These are phyloP conservation scores for Oryza glumipatula DNA, from an alignment of 176 grass and related monocot genomes.

Conservation along the genomic window DNA sequence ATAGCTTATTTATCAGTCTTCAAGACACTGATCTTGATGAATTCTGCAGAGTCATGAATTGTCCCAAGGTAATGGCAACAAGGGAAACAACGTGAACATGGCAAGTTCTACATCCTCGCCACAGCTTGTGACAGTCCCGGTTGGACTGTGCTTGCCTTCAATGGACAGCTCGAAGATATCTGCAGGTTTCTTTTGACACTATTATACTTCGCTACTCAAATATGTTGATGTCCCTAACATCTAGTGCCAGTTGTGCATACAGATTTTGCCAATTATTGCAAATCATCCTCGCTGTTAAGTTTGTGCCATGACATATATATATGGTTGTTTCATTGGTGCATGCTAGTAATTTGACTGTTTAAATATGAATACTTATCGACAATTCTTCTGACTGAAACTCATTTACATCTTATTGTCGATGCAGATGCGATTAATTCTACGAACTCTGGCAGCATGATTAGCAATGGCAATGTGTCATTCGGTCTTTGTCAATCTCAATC, in stretches of 20 bases:
- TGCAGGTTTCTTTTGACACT: constrained; percentile 40
- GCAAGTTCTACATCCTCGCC: constrained; percentile 29
- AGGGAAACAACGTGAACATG: constrained; percentile 26
- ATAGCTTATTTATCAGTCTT: not conserved
- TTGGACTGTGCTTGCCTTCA: constrained; percentile 55
- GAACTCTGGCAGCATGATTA: constrained; percentile 17
- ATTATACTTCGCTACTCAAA: constrained; percentile 27
- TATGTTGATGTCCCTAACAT: constrained; percentile 27
- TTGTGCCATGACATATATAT: not conserved
- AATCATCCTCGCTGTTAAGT: not conserved
- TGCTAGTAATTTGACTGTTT: not conserved
- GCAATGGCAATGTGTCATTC: constrained; percentile 44
- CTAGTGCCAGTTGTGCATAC: not conserved
- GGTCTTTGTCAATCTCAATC: constrained; percentile 38
- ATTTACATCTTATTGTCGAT: constrained; percentile 31
- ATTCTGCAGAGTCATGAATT: constrained; percentile 56
- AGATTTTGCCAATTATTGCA: not conserved
- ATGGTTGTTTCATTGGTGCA: too few relatives aligned
- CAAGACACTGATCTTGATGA: constrained; percentile 36
- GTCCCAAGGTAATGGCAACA: constrained; percentile 52
- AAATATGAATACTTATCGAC: not conserved
- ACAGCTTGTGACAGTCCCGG: constrained; percentile 59
- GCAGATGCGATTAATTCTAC: constrained; percentile 45
- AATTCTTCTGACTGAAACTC: not conserved
- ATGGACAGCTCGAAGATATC: constrained; percentile 47